Evolutionary conservation across 2,329 filamentous ascomycete genomes (phyloP).

Genomic region (Nemania serpens): DNA sequence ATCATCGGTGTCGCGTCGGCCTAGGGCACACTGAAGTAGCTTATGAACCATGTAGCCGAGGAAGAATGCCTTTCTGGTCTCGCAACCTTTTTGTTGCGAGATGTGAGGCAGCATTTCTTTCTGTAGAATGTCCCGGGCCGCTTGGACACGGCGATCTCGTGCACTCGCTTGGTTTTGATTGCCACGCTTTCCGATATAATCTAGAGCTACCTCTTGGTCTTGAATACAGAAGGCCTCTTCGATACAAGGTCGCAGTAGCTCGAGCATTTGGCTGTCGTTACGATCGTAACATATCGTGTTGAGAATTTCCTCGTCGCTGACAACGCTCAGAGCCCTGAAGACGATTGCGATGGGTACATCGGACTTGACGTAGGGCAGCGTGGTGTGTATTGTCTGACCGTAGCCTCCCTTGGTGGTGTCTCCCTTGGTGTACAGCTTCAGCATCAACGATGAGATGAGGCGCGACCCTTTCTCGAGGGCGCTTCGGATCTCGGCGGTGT

Average conservation of each 20-base stretch:
- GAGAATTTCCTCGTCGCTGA: slow-evolving; percentile 96
- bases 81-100: slow-evolving; percentile 90
- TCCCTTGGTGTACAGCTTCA: slow-evolving; percentile 88
- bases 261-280: slow-evolving; percentile 94
- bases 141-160: slow-evolving; percentile 85
- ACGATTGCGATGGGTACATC: slow-evolving; percentile 95
- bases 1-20: slow-evolving; percentile 91
- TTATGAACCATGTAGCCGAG: slow-evolving; percentile 99
- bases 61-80: slow-evolving; percentile 97
- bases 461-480: slow-evolving; percentile 95
- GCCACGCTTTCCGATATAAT: slow-evolving; percentile 94
- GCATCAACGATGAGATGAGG: slow-evolving; percentile 87
- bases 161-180: slow-evolving; percentile 71
- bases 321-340: slow-evolving; percentile 92
- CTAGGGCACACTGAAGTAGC: slow-evolving; percentile 88
- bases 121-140: slow-evolving; percentile 91
- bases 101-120: slow-evolving; percentile 98
- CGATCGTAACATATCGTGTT: slow-evolving; percentile 98
- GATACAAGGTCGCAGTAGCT: slow-evolving; percentile 96
- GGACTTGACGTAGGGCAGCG: slow-evolving; percentile 89
- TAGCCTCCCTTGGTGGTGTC: slow-evolving; percentile 78
- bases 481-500: slow-evolving; percentile 93
- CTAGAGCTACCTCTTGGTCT: slow-evolving; percentile 89
- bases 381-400: slow-evolving; percentile 86
- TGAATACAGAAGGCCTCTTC: slow-evolving; percentile 97